phyloP scores from a whole-genome alignment of 108 stramenopile genomes.

The Nitzschia putrida region DNA sequence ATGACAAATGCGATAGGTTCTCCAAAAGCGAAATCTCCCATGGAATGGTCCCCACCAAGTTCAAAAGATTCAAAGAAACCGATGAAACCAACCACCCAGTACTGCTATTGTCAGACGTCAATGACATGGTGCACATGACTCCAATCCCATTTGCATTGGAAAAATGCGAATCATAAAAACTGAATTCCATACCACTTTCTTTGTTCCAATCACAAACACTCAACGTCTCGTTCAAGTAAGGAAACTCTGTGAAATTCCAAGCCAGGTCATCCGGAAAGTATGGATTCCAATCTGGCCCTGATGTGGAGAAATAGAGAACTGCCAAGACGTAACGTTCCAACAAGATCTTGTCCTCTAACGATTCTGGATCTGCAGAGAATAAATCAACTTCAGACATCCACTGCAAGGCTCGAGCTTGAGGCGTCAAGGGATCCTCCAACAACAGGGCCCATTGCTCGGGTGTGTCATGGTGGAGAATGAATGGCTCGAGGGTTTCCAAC shows the following conservation, averaged over 20 bases:
- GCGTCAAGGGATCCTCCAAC: not conserved
- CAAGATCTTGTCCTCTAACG: not conserved
- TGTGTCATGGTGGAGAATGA: too few relatives aligned
- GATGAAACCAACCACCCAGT: not conserved
- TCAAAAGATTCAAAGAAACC: not conserved
- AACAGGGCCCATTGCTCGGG: too few relatives aligned
- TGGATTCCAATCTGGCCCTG: not conserved
- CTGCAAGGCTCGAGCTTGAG: not conserved
- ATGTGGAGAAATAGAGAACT: slow-evolving; percentile 3
- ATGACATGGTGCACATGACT: not conserved
- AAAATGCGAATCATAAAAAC: not conserved
- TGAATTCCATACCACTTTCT: not conserved
- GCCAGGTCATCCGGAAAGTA: too few relatives aligned
- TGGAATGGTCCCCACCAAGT: not conserved
- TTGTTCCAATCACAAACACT: slow-evolving; percentile 8
- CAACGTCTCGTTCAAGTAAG: not conserved
- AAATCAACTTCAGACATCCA: slow-evolving; percentile 8
- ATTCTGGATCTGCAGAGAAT: not conserved
- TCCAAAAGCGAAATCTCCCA: not conserved
- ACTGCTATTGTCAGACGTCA: not conserved
- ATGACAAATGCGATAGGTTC: not conserved
- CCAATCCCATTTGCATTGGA: not conserved
- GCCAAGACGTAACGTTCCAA: slow-evolving; percentile 6
- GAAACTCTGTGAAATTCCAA: not conserved
- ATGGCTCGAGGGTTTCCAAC: too few relatives aligned